Conservation (phyloP, 352 stramenopile species). For the Pythium scleroteichum region DNA sequence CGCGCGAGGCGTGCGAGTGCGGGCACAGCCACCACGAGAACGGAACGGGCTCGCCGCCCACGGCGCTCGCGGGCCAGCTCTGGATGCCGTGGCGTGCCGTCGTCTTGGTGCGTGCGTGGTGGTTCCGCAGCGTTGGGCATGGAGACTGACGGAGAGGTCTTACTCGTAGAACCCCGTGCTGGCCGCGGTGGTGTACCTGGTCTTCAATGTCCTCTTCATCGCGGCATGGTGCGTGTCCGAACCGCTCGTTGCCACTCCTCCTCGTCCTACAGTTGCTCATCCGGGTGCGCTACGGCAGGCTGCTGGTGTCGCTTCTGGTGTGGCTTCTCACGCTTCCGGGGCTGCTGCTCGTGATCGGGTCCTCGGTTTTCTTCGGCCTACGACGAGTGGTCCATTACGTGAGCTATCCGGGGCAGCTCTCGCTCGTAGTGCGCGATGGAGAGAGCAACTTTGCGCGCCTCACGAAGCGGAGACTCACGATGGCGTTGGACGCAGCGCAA, state of each 20-base stretch:
- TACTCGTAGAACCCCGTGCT: conserved; percentile 65
- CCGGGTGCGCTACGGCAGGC: conserved; percentile 19
- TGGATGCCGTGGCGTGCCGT: conserved; percentile 73
- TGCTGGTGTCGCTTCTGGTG: conserved; percentile 51
- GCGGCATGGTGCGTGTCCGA: conserved; percentile 35
- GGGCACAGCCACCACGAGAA: conserved; percentile 32
- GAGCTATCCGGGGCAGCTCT: conserved; percentile 73
- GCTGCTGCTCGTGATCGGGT: conserved; percentile 36
- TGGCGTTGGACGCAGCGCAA: conserved; percentile 60
- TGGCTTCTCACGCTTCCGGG: conserved; percentile 54
- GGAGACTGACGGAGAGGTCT: too few species aligned
- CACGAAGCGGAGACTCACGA: conserved; percentile 65
- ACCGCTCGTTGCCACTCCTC: too few species aligned
- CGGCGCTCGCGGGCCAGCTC: conserved; percentile 55
- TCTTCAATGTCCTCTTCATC: conserved; percentile 65
- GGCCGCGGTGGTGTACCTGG: conserved; percentile 49
- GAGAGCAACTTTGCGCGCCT: conserved; percentile 77
- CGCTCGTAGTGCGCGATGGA: conserved; percentile 76
- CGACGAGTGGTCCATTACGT: conserved; percentile 60
- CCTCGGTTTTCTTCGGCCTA: conserved; percentile 29
- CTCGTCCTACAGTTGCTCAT: not conserved
- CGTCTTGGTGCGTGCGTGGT: conserved; percentile 40
- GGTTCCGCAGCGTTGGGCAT: not conserved
- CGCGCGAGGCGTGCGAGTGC: conserved; percentile 31
- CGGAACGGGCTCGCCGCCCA: conserved; percentile 2